Percentiles rank a stretch among this genome's conserved stretches.
Evolutionary conservation across 345 rosid genomes (phyloP).

Genomic region (Trapa incisa): DNA sequence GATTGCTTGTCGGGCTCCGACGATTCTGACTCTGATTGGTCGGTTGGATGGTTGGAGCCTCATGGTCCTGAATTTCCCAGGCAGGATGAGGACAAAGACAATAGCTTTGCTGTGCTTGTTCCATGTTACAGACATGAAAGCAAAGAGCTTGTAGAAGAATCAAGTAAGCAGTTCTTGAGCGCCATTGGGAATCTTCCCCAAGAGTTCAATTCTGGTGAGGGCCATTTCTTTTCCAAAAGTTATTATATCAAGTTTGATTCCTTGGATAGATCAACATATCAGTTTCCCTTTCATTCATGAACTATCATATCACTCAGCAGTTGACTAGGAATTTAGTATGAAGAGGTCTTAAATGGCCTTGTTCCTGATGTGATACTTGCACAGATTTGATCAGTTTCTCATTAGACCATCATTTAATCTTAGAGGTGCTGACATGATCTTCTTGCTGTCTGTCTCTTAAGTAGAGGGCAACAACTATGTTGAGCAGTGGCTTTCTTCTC

Average conservation of each 20-base stretch:
- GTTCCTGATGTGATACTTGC: too few relatives aligned
- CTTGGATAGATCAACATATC: neutral
- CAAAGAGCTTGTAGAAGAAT: constrained; percentile 32
- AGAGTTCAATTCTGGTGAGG: constrained; percentile 47
- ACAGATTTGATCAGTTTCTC: neutral
- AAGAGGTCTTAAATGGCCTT: too few relatives aligned
- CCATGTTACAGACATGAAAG: constrained; percentile 62
- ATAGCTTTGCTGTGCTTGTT: constrained; percentile 71
- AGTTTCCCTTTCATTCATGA: neutral
- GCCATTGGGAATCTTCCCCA: constrained; percentile 50
- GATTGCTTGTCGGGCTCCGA: constrained; percentile 38
- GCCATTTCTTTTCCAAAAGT: constrained; percentile 1
- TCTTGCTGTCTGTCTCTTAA: too few relatives aligned
- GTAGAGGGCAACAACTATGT: constrained; percentile 9
- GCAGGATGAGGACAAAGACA: constrained; percentile 34
- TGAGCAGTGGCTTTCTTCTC: constrained; percentile 15
- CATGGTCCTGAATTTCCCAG: constrained; percentile 50
- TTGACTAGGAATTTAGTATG: too few relatives aligned
- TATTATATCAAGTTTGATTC: neutral
- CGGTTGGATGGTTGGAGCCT: constrained; percentile 86
- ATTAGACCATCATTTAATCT: neutral
- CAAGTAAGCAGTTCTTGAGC: constrained; percentile 46
- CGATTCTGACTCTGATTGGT: constrained; percentile 66
- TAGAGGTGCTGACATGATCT: neutral
- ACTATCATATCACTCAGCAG: neutral